Evolutionary conservation across 257 asterid genomes (phyloP), one percentile per base, ranked within the genome.

Genomic region (Gentiana dahurica): DNA sequence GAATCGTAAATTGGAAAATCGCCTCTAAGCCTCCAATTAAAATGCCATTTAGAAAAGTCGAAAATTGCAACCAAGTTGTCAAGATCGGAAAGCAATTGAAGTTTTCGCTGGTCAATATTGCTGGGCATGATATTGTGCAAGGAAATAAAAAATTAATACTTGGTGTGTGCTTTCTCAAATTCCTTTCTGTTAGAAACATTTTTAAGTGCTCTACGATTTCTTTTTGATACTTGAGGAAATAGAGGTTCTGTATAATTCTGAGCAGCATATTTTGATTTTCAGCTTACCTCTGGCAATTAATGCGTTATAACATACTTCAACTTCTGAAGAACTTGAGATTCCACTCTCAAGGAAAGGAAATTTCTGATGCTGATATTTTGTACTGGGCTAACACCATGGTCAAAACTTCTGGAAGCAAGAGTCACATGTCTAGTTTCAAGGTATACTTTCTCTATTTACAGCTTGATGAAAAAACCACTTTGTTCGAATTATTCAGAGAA

Each of bases 21-120:
- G 85, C 97, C 65, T 78, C 94, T 43, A 85, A 78, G 74, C 98
- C 98, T 69, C 98, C 98, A 58, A 87, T 91, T 57, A 81, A 83
- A 74, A 85, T 83, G 98, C 98, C 95, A 58, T 89, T 89, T 73
- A 73, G 87, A 59, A 86, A 89, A 83, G 97, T 89, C 54, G 97
- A 89, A 72, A 89, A 89, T 49, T 89, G 95, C 84, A 91, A 91
- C 76, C 98, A 87, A 78, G 98, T 91, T 48, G 81, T 91, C 80
- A 87, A 80, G 75, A 83, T 91, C 24, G 98, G 98, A 73, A 85
- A 78, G 70, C 93, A 87, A 57, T 70, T 87, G 77, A 91, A 83
- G 74, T 87, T 91, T 70, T 91, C 98, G 64, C 87, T 91, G 8
- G 98, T 91, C 59, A 91, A 85, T 65, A 70, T 91, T 39, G 94